These are phyloP conservation scores for Pholiota molesta DNA, from an alignment of 768 basidiomycete genomes.

Conservation along the genomic window DNA sequence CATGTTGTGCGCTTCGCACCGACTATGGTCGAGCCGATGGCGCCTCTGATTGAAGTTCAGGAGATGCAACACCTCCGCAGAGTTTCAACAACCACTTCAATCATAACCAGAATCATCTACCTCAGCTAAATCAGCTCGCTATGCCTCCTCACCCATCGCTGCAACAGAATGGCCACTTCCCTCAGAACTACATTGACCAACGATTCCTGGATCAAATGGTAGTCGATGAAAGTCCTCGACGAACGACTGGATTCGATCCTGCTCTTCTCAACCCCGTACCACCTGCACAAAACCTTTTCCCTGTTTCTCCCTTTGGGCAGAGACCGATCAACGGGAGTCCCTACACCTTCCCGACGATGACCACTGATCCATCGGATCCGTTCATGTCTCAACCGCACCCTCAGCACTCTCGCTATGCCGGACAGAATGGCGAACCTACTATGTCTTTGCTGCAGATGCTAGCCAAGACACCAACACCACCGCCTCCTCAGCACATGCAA, in stretches of 20 bases:
- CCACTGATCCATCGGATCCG: constrained; percentile 21
- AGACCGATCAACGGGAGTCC: constrained; percentile 11
- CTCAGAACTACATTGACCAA: constrained; percentile 7
- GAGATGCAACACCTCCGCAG: constrained; percentile 1
- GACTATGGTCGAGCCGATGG: constrained; percentile 29
- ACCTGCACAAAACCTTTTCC: constrained; percentile 24
- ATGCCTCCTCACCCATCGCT: constrained; percentile 11
- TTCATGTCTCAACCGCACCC: constrained; percentile 16
- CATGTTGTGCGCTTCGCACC: constrained; percentile 56
- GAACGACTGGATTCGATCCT: constrained; percentile 50
- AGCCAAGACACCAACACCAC: constrained; percentile 9
- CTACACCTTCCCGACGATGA: constrained; percentile 13
- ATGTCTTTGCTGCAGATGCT: constrained; percentile 12
- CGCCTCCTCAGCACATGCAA: background rate
- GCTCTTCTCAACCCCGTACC: constrained; percentile 56
- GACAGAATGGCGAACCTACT: background rate
- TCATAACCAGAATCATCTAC: background rate
- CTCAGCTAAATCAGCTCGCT: constrained; percentile 10
- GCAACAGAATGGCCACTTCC: constrained; percentile 1
- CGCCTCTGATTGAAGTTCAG: constrained; percentile 14
- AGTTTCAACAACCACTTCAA: background rate
- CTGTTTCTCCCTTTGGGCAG: constrained; percentile 3
- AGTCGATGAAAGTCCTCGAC: constrained; percentile 38
- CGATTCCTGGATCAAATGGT: constrained; percentile 34
- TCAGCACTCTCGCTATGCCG: background rate